These are phyloP conservation scores for Globisporangium parvum DNA, from an alignment of 352 stramenopile species.

Conservation along the genomic window DNA sequence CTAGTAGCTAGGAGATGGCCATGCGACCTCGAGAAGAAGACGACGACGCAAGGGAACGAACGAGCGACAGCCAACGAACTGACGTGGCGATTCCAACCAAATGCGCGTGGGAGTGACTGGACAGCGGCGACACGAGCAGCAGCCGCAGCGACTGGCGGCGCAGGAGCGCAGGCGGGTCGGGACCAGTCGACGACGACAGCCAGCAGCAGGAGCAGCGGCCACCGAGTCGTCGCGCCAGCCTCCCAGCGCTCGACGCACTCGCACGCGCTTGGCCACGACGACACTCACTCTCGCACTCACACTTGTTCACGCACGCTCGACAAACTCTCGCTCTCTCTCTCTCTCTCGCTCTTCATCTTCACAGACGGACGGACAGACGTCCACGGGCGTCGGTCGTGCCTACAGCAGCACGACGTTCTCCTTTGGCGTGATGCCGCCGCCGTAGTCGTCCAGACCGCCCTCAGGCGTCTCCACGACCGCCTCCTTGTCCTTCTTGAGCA, in stretches of 20 bases:
- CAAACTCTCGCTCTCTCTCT: not conserved
- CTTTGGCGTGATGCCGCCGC: constrained; percentile 70
- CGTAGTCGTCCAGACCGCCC: constrained; percentile 43
- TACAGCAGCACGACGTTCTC: constrained; percentile 80
- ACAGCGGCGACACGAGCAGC: not conserved
- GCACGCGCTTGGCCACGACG: not conserved
- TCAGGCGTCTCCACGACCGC: constrained; percentile 39
- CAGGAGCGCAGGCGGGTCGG: not conserved
- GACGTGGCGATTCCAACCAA: not conserved
- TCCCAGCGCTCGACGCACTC: constrained; percentile 1
- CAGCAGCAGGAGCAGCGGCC: not conserved
- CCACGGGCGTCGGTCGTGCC: constrained; percentile 16
- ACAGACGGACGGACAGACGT: not conserved
- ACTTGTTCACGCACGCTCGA: not conserved
- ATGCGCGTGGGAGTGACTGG: not conserved
- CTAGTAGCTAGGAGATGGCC: too few species aligned
- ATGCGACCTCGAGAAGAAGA: too few species aligned
- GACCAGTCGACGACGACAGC: not conserved
- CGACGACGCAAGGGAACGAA: not conserved
- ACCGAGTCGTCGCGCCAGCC: not conserved
- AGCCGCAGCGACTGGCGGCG: not conserved
- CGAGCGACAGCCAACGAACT: too few species aligned
- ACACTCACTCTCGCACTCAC: not conserved
- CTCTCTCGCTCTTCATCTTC: constrained; percentile 4
- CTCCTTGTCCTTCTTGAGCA: constrained; percentile 65